Evolutionary conservation across 2,329 filamentous ascomycete genomes (phyloP).

Genomic region (Chaetomium sp.): DNA sequence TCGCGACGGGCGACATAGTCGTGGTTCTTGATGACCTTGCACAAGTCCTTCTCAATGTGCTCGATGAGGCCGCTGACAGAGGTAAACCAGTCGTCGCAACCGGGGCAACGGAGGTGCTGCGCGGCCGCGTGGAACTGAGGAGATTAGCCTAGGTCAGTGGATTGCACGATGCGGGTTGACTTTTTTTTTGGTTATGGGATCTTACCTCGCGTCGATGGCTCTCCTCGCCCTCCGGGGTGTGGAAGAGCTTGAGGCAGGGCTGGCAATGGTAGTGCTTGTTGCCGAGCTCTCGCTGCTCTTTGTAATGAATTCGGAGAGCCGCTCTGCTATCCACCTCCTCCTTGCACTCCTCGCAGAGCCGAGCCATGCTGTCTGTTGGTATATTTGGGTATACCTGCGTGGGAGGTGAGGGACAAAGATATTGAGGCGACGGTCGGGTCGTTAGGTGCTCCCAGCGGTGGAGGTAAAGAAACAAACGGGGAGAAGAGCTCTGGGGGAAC

Average conservation of each 20-base stretch:
- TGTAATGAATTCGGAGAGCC: conserved; percentile 10
- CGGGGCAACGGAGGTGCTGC: conserved; percentile 39
- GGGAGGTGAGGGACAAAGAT: too few species aligned
- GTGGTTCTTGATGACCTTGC: conserved; percentile 30
- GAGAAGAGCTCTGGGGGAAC: too few species aligned
- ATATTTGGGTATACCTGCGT: too few species aligned
- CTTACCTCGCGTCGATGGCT: conserved; percentile 3
- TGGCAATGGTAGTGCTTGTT: conserved; percentile 13
- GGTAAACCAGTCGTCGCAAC: conserved; percentile 35
- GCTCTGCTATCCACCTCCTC: not conserved
- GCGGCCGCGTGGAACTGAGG: conserved; percentile 10
- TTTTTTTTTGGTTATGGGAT: not conserved
- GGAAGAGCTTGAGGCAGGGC: conserved; percentile 8
- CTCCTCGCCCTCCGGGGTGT: not conserved
- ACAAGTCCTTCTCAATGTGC: conserved; percentile 41
- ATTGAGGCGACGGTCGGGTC: too few species aligned
- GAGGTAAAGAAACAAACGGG: too few species aligned
- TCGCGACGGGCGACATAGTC: conserved; percentile 32
- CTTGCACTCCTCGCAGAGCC: conserved; percentile 2
- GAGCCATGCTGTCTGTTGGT: not conserved
- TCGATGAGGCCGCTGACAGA: conserved; percentile 34
- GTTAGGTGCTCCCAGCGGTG: too few species aligned
- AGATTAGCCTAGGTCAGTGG: not conserved
- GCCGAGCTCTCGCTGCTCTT: conserved; percentile 3
- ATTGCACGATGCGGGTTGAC: not conserved